Evolutionary conservation across 192 early-diverging fungal genomes (phyloP).

Genomic region (Allomyces arbusculus): DNA sequence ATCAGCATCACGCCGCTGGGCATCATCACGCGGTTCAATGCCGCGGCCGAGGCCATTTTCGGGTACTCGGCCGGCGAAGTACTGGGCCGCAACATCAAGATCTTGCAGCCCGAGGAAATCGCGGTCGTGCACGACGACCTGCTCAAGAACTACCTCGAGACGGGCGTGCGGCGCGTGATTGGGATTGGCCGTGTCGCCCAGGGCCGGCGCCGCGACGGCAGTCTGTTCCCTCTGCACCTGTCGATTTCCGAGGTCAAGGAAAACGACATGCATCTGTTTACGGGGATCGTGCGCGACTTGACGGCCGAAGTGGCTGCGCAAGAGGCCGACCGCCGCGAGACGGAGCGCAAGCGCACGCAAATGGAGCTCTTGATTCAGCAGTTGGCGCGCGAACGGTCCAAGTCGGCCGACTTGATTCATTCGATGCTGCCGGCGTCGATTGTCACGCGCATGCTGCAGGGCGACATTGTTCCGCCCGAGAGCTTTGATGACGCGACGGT

Average conservation of each 20-base stretch:
- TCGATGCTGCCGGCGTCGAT: conserved; percentile 18
- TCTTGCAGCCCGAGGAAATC: background rate
- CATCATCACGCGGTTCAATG: conserved; percentile 12
- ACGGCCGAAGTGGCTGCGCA: conserved; percentile 12
- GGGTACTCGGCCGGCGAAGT: background rate
- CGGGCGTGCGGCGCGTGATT: conserved; percentile 1
- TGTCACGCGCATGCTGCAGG: conserved; percentile 9
- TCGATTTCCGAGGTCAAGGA: conserved; percentile 16
- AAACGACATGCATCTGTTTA: conserved; percentile 16
- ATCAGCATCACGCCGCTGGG: conserved; percentile 15
- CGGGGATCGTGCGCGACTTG: conserved; percentile 18
- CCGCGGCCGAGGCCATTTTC: conserved; percentile 15
- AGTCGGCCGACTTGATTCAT: conserved; percentile 12
- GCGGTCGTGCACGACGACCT: conserved; percentile 3
- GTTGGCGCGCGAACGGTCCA: conserved; percentile 4
- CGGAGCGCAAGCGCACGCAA: conserved; percentile 8
- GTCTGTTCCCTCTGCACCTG: conserved; percentile 15
- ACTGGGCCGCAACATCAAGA: background rate
- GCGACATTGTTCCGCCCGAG: conserved; percentile 9
- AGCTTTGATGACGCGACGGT: conserved; percentile 14
- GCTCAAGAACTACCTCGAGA: conserved; percentile 9
- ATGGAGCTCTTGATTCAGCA: conserved; percentile 6
- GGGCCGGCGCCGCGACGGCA: conserved; percentile 10
- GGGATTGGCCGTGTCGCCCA: background rate
- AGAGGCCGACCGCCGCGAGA: background rate